A percentile compares a stretch with the other conserved stretches of the same genome.
Conservation (phyloP, 2,329 filamentous ascomycete genomes). For the Talaromyces sp. region DNA sequence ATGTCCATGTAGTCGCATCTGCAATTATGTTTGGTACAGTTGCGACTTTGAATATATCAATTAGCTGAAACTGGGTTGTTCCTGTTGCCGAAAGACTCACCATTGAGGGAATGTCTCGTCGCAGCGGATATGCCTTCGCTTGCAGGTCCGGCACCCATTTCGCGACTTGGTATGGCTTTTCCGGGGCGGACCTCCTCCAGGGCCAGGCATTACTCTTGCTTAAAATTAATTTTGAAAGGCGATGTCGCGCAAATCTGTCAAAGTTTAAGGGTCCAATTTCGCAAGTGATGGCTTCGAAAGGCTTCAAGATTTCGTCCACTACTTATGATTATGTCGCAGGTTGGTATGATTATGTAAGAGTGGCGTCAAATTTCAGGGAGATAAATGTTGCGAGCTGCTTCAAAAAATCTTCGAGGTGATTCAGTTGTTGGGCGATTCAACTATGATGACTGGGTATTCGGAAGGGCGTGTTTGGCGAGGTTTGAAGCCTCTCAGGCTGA, state of each 20-base stretch:
- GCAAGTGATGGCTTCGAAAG: not conserved
- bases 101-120: constrained; percentile 98
- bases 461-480: not conserved
- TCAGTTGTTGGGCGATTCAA: not conserved
- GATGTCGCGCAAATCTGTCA: not conserved
- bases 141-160: constrained; percentile 98
- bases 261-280: not conserved
- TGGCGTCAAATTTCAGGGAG: too few species aligned
- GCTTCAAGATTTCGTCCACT: not conserved
- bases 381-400: not conserved
- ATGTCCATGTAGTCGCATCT: constrained; percentile 97
- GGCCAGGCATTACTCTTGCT: constrained; percentile 68
- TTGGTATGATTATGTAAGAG: constrained; percentile 1
- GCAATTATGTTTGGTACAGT: constrained; percentile 98
- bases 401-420: not conserved
- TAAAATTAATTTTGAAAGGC: not conserved
- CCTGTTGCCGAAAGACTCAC: constrained; percentile 43
- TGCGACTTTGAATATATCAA: constrained; percentile 60
- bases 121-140: constrained; percentile 93
- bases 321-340: not conserved
- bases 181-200: constrained; percentile 86
- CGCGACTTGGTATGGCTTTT: constrained; percentile 97
- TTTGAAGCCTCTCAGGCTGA: not conserved
- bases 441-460: not conserved
- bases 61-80: not conserved